phyloP scores from a whole-genome alignment of 2,329 filamentous ascomycete genomes.

The Immersiporthe knoxdaviesiana region DNA sequence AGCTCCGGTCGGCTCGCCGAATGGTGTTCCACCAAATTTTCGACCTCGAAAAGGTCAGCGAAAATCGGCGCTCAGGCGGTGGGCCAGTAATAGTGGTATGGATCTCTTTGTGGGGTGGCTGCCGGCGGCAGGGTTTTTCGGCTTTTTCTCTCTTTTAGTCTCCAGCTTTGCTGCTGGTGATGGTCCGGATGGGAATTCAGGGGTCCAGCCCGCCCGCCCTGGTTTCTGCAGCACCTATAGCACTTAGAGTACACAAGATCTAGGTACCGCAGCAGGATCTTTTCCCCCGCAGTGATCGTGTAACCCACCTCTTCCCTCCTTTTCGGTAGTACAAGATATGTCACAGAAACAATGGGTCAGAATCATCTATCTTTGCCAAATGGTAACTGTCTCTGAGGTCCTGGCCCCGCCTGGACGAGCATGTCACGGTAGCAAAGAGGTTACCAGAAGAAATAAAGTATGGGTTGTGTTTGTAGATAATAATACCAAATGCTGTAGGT shows the following conservation, averaged over 20 bases:
- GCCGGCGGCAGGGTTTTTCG: not conserved
- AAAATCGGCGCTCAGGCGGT: slow-evolving; percentile 17
- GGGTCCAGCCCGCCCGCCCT: not conserved
- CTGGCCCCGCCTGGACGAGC: not conserved
- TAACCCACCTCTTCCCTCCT: too few species aligned
- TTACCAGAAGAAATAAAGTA: not conserved
- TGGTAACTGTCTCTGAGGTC: not conserved
- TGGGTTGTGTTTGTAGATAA: not conserved
- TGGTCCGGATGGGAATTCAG: not conserved
- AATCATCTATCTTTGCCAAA: not conserved
- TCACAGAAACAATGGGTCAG: not conserved
- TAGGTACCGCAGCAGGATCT: too few species aligned
- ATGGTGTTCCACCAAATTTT: slow-evolving; percentile 31
- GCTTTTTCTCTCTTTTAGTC: too few species aligned
- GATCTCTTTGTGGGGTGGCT: not conserved
- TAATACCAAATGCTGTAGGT: slow-evolving; percentile 6
- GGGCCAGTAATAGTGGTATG: slow-evolving; percentile 7
- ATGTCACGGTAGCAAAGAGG: not conserved
- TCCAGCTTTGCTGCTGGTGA: not conserved
- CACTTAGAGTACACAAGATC: too few species aligned
- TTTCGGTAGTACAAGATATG: not conserved
- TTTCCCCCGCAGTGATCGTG: too few species aligned
- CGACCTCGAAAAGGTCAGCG: slow-evolving; percentile 15
- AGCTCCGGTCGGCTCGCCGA: slow-evolving; percentile 29
- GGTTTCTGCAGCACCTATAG: too few species aligned